Evolutionary conservation across 2,329 filamentous ascomycete species (phyloP).

Genomic region (Neonectria coccinea): DNA sequence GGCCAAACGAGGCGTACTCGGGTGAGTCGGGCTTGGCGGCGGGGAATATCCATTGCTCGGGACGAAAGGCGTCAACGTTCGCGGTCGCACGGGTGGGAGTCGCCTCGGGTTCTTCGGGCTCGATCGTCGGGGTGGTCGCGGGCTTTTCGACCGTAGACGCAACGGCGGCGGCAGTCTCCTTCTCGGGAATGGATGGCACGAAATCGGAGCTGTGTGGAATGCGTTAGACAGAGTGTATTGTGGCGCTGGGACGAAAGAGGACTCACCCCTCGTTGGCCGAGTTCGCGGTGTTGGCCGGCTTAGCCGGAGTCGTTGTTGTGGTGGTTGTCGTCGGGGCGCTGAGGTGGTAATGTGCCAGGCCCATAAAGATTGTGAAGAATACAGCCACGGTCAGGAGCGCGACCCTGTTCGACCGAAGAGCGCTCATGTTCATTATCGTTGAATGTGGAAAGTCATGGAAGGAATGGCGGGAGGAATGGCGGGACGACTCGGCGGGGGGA

Average conservation of each 20-base stretch:
- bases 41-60: constrained; percentile 22
- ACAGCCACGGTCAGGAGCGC: constrained; percentile 22
- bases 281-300: not conserved
- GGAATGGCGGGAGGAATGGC: not conserved
- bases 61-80: constrained; percentile 3
- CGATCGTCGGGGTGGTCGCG: not conserved
- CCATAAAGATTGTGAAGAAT: constrained; percentile 30
- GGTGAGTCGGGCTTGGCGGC: constrained; percentile 12
- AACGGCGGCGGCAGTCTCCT: not conserved
- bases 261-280: constrained; percentile 10
- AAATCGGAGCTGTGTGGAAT: not conserved
- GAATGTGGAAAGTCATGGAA: constrained; percentile 11
- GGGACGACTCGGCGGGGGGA: not conserved
- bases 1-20: constrained; percentile 16
- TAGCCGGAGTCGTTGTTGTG: not conserved
- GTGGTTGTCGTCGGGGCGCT: not conserved
- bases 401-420: constrained; percentile 25
- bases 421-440: constrained; percentile 18
- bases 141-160: not conserved
- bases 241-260: not conserved
- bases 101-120: not conserved
- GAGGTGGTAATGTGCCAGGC: constrained; percentile 23
- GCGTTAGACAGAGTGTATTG: not conserved
- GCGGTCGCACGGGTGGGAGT: not conserved
- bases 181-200: not conserved